Conservation (phyloP, 1,139 yeast species). For the Torulaspora pretoriensis region DNA sequence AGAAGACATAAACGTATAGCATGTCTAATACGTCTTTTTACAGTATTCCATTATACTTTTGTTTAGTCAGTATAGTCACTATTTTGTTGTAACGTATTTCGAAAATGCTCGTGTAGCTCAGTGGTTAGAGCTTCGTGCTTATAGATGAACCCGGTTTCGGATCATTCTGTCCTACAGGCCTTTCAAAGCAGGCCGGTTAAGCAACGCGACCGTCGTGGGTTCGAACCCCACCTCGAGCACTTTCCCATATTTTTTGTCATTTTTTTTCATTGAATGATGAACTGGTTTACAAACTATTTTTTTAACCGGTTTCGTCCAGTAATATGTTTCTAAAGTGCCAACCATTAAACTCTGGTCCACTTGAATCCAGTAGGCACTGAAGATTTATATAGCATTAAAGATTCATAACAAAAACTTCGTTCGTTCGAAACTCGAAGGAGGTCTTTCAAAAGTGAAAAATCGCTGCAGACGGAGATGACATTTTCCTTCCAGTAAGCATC, state of each 20-base stretch:
- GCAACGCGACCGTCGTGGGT: constrained; percentile 53
- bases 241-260: constrained; percentile 31
- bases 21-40: too few relatives aligned
- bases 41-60: neutral
- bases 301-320: too few relatives aligned
- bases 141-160: constrained; percentile 39
- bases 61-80: constrained; percentile 1
- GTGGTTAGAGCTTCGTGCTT: constrained; percentile 53
- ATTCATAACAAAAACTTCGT: too few relatives aligned
- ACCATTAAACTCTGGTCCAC: too few relatives aligned
- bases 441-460: neutral
- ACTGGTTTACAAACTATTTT: too few relatives aligned
- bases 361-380: too few relatives aligned
- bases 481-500: neutral
- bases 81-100: constrained; percentile 3
- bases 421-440: neutral
- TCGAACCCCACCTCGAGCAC: constrained; percentile 51
- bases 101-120: constrained; percentile 46
- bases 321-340: too few relatives aligned
- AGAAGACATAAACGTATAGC: too few relatives aligned
- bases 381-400: too few relatives aligned
- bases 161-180: constrained; percentile 27
- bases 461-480: constrained; percentile 1
- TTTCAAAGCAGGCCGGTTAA: constrained; percentile 25
- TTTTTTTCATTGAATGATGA: too few relatives aligned